Base-by-base conservation (phyloP, 2,329 filamentous ascomycete species). In the Alternaria gansuensis region DNA sequence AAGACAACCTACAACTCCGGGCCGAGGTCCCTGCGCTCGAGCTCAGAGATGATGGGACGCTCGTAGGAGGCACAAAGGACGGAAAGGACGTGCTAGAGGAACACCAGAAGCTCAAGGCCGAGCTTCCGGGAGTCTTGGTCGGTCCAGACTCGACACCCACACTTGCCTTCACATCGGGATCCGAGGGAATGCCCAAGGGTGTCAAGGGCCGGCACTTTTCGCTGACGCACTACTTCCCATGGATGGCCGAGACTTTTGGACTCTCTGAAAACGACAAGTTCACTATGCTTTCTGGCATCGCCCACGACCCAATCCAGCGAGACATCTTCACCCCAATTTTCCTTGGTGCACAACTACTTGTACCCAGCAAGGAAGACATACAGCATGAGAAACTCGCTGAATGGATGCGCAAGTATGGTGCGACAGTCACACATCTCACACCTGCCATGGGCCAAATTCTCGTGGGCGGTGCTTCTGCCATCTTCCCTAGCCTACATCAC, bases 381-480 rank as follows among this genome's bases (percentile, higher is more conserved):
- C 86, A 89, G 53, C 90, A 97, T 75, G 93, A 97, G 78, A 88
- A 84, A 69, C 82, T 97, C 13, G 89, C 89, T 4, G 92, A 96
- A 72, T 99, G 95, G 95, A 92, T 97, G 84, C 83, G 84, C 51
- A 86, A 89, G 51, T 86, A 90, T 72, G 80, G 84, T 54, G 87
- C 90, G 3, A 96, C 89, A 14, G 90, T 93, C 21, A 92, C 90
- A 11, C 95, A 98, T 78, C 80, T 98, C 37, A 99, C 95, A 1
- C 95, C 95, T 9, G 95, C 95, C 57, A 97, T 98, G 93, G 93
- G 93, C 54, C 92, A 97, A 69, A 95, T 98, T 61, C 81, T 98
- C 2, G 89, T 94, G n/a, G 93, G 93, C 41, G 92, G 91, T 66
- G 90, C 92, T 24, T 88, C 82, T 3, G 88, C 91, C 0, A 78